Evolutionary conservation across 306 rosid genomes (phyloP).

Genomic region (Leucaena leucocephala): DNA sequence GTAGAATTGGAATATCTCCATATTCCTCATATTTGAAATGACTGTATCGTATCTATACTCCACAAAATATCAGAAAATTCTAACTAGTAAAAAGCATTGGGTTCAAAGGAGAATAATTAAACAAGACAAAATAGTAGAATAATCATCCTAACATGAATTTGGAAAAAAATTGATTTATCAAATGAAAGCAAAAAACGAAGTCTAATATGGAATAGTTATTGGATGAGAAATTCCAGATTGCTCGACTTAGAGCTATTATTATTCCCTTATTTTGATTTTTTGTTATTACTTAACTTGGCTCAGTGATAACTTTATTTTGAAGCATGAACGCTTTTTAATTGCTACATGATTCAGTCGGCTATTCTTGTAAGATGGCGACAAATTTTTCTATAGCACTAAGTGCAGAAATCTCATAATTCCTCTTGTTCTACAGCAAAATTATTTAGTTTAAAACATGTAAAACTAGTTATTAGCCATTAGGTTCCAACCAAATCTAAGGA

Average conservation of each 20-base stretch:
- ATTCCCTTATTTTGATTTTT: neutral
- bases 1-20: neutral
- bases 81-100: neutral
- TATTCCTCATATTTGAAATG: neutral
- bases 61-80: neutral
- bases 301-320: neutral
- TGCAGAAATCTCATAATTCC: neutral
- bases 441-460: neutral
- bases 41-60: neutral
- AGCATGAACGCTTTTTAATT: neutral
- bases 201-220: neutral
- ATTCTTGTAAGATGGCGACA: neutral
- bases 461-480: neutral
- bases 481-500: neutral
- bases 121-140: neutral
- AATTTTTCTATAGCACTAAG: neutral
- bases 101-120: neutral
- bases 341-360: neutral
- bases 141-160: neutral
- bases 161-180: neutral
- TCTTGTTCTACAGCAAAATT: neutral
- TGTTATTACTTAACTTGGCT: neutral
- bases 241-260: neutral
- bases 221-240: neutral
- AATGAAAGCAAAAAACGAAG: neutral